phyloP scores from a whole-genome alignment of 1,284 basidiomycete genomes.

The Ganoderma leucocontextum region DNA sequence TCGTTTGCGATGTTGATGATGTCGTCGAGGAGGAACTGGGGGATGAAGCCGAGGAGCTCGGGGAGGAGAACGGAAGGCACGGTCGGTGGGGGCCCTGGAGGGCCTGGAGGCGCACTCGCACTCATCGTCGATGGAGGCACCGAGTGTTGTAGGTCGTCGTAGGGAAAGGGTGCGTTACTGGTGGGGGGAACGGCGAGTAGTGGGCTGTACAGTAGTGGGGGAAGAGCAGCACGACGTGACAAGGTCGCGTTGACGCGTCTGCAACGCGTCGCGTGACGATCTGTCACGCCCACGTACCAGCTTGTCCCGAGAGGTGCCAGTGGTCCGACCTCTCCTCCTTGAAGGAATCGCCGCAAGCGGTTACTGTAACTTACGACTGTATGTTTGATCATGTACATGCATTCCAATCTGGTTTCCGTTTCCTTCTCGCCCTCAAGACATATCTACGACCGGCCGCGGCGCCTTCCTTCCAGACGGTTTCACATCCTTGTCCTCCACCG shows the following conservation, averaged over 20 bases:
- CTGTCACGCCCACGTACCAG: no score
- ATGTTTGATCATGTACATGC: no score
- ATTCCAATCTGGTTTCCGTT: background rate
- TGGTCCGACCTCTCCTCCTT: no score
- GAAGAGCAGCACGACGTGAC: no score
- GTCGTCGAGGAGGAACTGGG: slow-evolving; percentile 74
- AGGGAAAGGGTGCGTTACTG: background rate
- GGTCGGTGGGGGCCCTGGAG: slow-evolving; percentile 31
- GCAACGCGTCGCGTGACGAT: no score
- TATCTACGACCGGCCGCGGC: background rate
- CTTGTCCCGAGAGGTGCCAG: no score
- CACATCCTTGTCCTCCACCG: slow-evolving; percentile 24
- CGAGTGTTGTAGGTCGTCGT: background rate
- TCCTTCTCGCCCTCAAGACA: background rate
- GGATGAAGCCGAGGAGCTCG: slow-evolving; percentile 72
- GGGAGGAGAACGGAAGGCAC: slow-evolving; percentile 64
- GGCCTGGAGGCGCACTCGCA: slow-evolving; percentile 8
- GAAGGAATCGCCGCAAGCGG: no score
- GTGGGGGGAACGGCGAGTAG: background rate
- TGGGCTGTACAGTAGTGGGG: no score
- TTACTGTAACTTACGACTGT: no score
- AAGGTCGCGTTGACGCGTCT: no score
- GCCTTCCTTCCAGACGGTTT: slow-evolving; percentile 11
- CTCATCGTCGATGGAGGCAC: slow-evolving; percentile 25
- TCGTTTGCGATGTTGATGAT: slow-evolving; percentile 75